A percentile compares a stretch with the other conserved stretches of the same genome.
Conservation (phyloP, 139 green algal genomes). For the Closterium sp. region DNA sequence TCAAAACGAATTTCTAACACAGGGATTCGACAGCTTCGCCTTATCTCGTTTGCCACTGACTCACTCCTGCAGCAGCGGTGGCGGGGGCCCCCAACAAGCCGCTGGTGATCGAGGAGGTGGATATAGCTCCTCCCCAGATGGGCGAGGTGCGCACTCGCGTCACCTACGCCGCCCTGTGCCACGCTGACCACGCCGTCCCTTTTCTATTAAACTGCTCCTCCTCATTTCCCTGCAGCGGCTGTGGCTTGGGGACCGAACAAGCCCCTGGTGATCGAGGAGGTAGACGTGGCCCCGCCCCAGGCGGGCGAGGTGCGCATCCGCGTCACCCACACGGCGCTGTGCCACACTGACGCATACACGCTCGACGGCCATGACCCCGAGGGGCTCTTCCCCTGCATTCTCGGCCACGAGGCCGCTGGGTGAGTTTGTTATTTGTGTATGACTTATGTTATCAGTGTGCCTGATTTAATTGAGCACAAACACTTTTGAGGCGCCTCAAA, state of each 20-base stretch:
- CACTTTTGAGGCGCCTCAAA: too few species aligned
- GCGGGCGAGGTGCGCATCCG: constrained; percentile 88
- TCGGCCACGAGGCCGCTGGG: constrained; percentile 47
- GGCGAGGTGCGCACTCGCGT: constrained; percentile 83
- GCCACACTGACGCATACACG: constrained; percentile 95
- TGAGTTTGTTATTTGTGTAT: background rate
- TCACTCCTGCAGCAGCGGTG: background rate
- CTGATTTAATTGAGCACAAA: too few species aligned
- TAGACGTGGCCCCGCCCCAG: constrained; percentile 82
- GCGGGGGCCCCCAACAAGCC: background rate
- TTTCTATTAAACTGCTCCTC: too few species aligned
- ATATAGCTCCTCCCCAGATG: background rate
- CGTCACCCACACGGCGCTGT: constrained; percentile 74
- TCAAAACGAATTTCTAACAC: too few species aligned
- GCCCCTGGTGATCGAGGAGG: constrained; percentile 77
- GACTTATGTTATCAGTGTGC: too few species aligned
- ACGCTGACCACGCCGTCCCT: constrained; percentile 94
- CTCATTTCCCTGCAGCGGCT: constrained; percentile 72
- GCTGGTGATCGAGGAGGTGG: background rate
- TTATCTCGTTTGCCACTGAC: background rate
- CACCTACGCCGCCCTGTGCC: constrained; percentile 78
- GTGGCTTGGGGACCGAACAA: constrained; percentile 47
- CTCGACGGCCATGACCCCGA: constrained; percentile 72
- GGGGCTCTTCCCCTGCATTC: constrained; percentile 94
- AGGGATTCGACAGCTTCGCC: too few species aligned